Conservation (phyloP, 73 alveolate genomes). For the Paraurostyla sp. region DNA sequence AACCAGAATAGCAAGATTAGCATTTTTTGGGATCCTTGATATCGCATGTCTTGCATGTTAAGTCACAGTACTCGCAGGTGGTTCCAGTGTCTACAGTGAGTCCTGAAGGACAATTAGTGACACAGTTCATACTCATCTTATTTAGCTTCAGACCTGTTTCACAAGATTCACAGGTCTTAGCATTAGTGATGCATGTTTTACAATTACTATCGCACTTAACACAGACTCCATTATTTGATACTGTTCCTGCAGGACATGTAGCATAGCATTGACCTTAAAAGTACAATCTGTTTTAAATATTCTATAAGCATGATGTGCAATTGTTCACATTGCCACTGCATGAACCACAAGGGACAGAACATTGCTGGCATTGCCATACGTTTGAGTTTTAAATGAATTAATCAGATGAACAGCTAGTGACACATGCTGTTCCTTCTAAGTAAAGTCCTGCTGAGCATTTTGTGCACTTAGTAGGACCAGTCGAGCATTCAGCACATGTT, state of each 20-base stretch:
- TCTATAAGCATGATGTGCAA: slow-evolving; percentile 35
- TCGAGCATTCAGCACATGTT: slow-evolving; percentile 1
- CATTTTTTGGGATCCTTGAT: slow-evolving; percentile 47
- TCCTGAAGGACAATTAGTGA: slow-evolving; percentile 62
- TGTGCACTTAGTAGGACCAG: neutral
- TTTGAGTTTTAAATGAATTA: neutral
- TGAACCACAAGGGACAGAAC: slow-evolving; percentile 2
- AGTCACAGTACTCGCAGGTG: slow-evolving; percentile 56
- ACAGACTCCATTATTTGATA: neutral
- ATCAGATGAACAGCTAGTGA: neutral
- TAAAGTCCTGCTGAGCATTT: slow-evolving; percentile 9
- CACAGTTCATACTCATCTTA: slow-evolving; percentile 19
- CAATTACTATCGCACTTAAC: slow-evolving; percentile 23
- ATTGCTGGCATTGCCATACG: neutral
- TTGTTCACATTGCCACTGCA: neutral
- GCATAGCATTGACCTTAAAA: slow-evolving; percentile 12
- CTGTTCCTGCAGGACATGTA: neutral
- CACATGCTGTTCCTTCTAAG: neutral
- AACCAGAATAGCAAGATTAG: slow-evolving; percentile 44
- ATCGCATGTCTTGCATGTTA: slow-evolving; percentile 67
- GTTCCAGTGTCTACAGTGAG: slow-evolving; percentile 52
- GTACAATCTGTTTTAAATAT: neutral
- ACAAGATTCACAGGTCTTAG: slow-evolving; percentile 45
- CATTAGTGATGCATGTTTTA: neutral
- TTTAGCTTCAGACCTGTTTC: slow-evolving; percentile 40